A percentile compares a stretch with the other conserved stretches of the same genome.
Evolutionary conservation across 2,329 filamentous ascomycete species (phyloP).

Genomic region (Fusarium nelsonii): DNA sequence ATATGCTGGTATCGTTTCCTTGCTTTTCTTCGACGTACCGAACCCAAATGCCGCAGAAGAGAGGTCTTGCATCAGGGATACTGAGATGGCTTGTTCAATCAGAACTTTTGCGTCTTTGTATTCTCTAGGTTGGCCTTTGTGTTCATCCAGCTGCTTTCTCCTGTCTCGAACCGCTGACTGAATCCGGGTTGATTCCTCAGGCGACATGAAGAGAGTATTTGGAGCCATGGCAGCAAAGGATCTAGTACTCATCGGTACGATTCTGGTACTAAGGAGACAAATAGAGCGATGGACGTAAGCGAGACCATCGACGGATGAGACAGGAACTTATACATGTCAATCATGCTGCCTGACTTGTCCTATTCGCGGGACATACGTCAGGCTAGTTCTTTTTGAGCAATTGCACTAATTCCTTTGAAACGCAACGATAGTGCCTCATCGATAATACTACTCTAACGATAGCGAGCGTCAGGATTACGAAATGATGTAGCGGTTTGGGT

Average conservation of each 20-base stretch:
- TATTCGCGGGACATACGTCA: not conserved
- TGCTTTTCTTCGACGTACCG: constrained; percentile 19
- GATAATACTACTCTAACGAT: not conserved
- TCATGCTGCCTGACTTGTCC: not conserved
- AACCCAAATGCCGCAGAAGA: constrained; percentile 37
- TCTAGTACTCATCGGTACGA: no score
- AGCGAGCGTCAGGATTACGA: rapidly evolving
- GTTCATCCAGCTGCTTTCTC: constrained; percentile 40
- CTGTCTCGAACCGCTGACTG: constrained; percentile 41
- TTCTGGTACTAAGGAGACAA: no score
- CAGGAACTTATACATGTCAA: not conserved
- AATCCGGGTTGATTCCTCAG: constrained; percentile 49
- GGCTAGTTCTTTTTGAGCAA: not conserved
- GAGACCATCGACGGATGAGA: rapidly evolving
- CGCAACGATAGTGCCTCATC: rapidly evolving
- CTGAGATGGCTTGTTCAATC: constrained; percentile 46
- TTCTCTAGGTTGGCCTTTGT: constrained; percentile 39
- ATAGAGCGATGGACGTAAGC: rapidly evolving
- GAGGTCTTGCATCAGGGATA: constrained; percentile 53
- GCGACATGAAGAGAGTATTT: constrained; percentile 51
- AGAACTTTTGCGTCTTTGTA: constrained; percentile 33
- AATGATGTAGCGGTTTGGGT: rapidly evolving
- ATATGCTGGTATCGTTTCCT: constrained; percentile 48
- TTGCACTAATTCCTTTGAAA: not conserved
- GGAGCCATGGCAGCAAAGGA: not conserved